These are phyloP conservation scores for Dillenia suffruticosa DNA, from an alignment of 164 flowering plant species.

Conservation along the genomic window DNA sequence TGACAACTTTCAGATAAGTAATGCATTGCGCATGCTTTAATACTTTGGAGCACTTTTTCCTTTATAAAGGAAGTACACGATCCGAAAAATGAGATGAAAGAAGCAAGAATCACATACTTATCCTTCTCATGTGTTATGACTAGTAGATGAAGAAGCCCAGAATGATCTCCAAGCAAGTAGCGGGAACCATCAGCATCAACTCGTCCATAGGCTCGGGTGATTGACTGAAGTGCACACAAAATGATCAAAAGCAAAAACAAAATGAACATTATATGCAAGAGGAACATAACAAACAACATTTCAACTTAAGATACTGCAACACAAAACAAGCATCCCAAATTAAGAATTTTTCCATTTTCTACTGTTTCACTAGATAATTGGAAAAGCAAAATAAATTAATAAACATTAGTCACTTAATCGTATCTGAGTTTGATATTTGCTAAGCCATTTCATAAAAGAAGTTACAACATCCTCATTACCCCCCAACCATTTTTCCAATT, in stretches of 20 bases:
- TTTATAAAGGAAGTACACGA: neutral
- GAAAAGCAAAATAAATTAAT: too few relatives aligned
- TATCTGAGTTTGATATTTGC: too few relatives aligned
- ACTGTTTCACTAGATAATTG: too few relatives aligned
- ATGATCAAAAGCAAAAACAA: neutral
- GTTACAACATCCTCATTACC: too few relatives aligned
- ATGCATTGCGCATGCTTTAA: neutral
- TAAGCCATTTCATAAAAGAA: too few relatives aligned
- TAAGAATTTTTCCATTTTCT: too few relatives aligned
- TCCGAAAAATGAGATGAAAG: conserved; percentile 1
- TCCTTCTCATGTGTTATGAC: conserved; percentile 95
- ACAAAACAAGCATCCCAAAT: too few relatives aligned
- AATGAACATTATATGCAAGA: too few relatives aligned
- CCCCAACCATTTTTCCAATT: too few relatives aligned
- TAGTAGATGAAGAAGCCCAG: conserved; percentile 90
- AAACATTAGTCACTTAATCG: too few relatives aligned
- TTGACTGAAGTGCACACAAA: conserved; percentile 52
- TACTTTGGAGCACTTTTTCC: neutral
- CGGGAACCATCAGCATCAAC: conserved; percentile 99
- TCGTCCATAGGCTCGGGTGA: conserved; percentile 90
- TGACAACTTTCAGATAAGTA: conserved; percentile 1
- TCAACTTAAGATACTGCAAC: too few relatives aligned
- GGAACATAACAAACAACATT: too few relatives aligned
- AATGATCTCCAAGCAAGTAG: conserved; percentile 90
- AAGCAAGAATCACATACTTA: conserved; percentile 44